Base-by-base conservation (phyloP, 306 rosid genomes). In the Phaseolus lunatus region DNA sequence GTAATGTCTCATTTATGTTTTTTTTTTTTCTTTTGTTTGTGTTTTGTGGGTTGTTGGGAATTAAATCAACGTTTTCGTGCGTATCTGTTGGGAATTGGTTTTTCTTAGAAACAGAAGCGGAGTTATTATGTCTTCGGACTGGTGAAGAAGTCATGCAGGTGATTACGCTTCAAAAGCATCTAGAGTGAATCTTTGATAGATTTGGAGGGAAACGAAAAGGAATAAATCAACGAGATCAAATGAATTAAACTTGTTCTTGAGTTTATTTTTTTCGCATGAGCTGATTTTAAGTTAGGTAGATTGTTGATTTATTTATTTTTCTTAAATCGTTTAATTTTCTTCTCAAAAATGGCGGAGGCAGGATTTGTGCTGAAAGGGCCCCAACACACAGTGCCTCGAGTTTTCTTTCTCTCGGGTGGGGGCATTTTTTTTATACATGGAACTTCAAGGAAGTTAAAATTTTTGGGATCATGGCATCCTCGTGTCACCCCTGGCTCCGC, bases 1-100 rank as follows among this genome's bases (percentile, higher is more conserved):
- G 98, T 91, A 73, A 41, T 39, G 3, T 39, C 44, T 39, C 44
- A 39, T 39, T 39, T 39, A 39, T 39, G 44, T 7, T 37, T 68
- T 50, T 20, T 19, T 18, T 8, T 49, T 29, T n/a, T 2, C 1
- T 33, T 19, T 4, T 41, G 47, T 3, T 41, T 41, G 2, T 41
- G 13, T 41, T 41, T 43, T 41, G 14, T 41, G 47, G 47, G 47
- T 41, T 41, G 14, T 41, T 3, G 14, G 47, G 47, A 41, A 41
- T 41, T 41, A 41, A 69, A 49, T 70, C 9, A 24, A 62, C 24
- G 5, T 4, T n/a, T 59, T 14, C 48, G 44, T 50, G 65, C 62
- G 18, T 41, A 61, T 61, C 14, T 48, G 14, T 48, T 71, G 47
- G 11, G 72, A 33, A 37, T 76, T 23, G 15, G 0, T 48, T 62